These are phyloP conservation scores for Mucor circinelloides DNA, from an alignment of 371 early-diverging fungal genomes.

Conservation along the genomic window DNA sequence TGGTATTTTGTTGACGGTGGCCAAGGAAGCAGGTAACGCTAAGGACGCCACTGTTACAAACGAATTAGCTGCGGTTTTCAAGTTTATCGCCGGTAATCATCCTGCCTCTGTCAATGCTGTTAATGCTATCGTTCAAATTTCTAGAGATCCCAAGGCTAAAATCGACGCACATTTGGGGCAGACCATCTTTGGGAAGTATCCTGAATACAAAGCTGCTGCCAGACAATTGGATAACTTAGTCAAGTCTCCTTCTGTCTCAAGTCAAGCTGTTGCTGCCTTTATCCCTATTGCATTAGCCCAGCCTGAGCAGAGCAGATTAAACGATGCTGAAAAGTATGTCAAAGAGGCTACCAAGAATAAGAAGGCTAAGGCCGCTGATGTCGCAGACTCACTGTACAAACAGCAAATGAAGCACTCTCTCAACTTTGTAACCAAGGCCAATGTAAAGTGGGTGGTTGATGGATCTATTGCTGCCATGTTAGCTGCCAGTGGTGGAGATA, in stretches of 20 bases:
- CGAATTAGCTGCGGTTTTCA: background rate
- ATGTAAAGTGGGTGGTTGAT: background rate
- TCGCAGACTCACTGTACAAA: background rate
- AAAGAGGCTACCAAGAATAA: background rate
- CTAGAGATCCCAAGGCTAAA: background rate
- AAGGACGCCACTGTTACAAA: background rate
- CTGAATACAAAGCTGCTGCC: background rate
- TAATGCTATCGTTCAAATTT: background rate
- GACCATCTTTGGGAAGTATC: background rate
- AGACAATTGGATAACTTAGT: background rate
- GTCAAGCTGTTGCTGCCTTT: background rate
- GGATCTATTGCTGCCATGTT: background rate
- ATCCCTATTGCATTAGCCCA: background rate
- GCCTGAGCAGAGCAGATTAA: background rate
- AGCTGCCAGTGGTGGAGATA: background rate
- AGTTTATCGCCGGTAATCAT: background rate
- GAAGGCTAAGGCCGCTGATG: background rate
- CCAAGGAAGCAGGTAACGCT: background rate
- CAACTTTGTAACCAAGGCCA: background rate
- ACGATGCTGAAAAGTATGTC: background rate
- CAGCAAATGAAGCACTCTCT: background rate
- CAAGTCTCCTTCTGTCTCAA: background rate
- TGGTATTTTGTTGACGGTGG: background rate
- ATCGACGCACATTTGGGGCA: background rate
- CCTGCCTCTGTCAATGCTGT: background rate